phyloP scores from a whole-genome alignment of 495 filamentous ascomycete genomes.

The Cairneyella variabilis region DNA sequence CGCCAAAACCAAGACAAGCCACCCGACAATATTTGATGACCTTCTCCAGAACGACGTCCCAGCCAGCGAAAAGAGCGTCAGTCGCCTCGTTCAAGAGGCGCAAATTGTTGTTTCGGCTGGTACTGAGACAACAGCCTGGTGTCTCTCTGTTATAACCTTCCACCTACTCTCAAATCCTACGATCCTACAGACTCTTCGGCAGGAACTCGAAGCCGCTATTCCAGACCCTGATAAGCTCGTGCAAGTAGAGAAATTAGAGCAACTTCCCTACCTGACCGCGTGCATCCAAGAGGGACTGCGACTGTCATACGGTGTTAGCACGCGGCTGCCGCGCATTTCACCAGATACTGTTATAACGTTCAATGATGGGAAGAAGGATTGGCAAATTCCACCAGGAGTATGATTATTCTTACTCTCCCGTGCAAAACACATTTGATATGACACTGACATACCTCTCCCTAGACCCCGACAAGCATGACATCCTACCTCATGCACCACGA shows the following conservation, averaged over 20 bases:
- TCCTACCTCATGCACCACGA: slow-evolving; percentile 37
- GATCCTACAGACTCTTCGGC: slow-evolving; percentile 25
- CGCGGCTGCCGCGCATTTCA: slow-evolving; percentile 30
- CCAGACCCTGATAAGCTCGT: slow-evolving; percentile 11
- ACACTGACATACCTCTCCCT: slow-evolving; percentile 27
- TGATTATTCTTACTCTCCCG: neutral
- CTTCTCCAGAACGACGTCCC: slow-evolving; percentile 14
- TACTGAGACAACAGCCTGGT: slow-evolving; percentile 13
- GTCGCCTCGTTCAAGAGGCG: slow-evolving; percentile 28
- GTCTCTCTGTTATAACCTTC: slow-evolving; percentile 29
- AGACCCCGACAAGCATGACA: slow-evolving; percentile 41
- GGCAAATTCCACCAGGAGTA: slow-evolving; percentile 27
- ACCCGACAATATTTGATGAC: neutral
- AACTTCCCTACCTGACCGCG: slow-evolving; percentile 6
- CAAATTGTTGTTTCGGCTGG: slow-evolving; percentile 21
- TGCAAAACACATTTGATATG: slow-evolving; percentile 23
- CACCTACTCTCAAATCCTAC: slow-evolving; percentile 27
- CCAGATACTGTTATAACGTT: slow-evolving; percentile 23
- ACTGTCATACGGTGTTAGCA: slow-evolving; percentile 35
- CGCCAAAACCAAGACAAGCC: too few species aligned
- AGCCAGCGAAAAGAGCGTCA: slow-evolving; percentile 24
- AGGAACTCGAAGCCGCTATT: slow-evolving; percentile 22
- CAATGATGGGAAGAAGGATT: slow-evolving; percentile 8
- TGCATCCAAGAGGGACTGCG: slow-evolving; percentile 34
- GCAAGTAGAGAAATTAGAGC: slow-evolving; percentile 33